Evolutionary conservation across 2,329 filamentous ascomycete genomes (phyloP).

Genomic region (Coniochaeta ligniaria): DNA sequence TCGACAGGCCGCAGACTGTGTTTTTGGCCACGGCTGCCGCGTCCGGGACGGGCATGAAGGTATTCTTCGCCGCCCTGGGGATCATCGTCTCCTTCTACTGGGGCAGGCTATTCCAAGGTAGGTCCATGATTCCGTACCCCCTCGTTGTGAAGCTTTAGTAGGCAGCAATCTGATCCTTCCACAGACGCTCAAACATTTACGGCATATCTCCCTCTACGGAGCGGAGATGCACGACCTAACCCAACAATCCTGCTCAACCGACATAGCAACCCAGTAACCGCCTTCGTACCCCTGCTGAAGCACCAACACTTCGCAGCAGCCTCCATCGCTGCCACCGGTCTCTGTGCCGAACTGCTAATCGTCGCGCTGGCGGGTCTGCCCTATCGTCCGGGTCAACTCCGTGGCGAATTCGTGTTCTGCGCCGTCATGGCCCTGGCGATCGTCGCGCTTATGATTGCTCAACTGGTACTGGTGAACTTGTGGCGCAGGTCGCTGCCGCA

Average conservation of each 20-base stretch:
- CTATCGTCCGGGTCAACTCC: slow-evolving; percentile 15
- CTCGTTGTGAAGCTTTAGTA: background rate
- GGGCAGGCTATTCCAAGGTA: slow-evolving; percentile 11
- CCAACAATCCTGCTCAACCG: slow-evolving; percentile 11
- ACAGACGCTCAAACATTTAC: slow-evolving; percentile 15
- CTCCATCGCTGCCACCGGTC: slow-evolving; percentile 10
- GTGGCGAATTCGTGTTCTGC: slow-evolving; percentile 15
- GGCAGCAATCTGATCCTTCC: background rate
- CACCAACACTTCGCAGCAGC: slow-evolving; percentile 11
- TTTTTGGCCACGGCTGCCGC: slow-evolving; percentile 8
- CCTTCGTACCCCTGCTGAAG: slow-evolving; percentile 10
- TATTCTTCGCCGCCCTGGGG: slow-evolving; percentile 12
- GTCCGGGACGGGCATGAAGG: slow-evolving; percentile 10
- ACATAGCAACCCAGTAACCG: slow-evolving; percentile 10
- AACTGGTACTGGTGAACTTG: slow-evolving; percentile 9
- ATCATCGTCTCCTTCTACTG: slow-evolving; percentile 13
- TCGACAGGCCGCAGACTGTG: slow-evolving; percentile 11
- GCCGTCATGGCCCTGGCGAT: slow-evolving; percentile 7
- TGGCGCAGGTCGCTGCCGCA: slow-evolving; percentile 13
- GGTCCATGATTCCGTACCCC: background rate
- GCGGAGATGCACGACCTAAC: slow-evolving; percentile 6
- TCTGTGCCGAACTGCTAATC: slow-evolving; percentile 15
- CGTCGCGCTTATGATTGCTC: slow-evolving; percentile 10
- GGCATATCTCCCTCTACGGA: slow-evolving; percentile 11
- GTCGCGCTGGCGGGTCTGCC: slow-evolving; percentile 14